phyloP scores from a whole-genome alignment of 805 yeast genomes.

The Kurtzmaniella fragi region DNA sequence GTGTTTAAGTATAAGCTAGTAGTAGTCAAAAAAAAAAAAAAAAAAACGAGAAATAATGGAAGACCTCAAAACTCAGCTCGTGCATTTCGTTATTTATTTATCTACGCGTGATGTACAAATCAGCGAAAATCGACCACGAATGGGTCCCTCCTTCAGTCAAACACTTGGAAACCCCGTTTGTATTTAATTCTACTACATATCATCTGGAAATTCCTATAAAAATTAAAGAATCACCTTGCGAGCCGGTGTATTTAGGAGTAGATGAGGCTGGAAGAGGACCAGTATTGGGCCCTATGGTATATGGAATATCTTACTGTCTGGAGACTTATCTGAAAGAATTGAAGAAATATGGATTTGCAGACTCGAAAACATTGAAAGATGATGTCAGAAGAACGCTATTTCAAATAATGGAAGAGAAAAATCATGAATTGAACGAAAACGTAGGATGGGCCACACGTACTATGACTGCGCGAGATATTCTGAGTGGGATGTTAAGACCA shows the following conservation, averaged over 20 bases:
- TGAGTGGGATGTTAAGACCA: constrained; percentile 76
- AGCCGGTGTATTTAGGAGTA: constrained; percentile 69
- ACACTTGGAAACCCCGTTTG: constrained; percentile 18
- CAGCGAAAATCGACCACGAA: neutral
- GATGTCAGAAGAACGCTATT: constrained; percentile 60
- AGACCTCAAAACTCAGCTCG: too few relatives aligned
- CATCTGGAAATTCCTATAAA: constrained; percentile 44
- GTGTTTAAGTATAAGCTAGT: too few relatives aligned
- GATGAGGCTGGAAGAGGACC: constrained; percentile 99
- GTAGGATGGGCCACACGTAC: constrained; percentile 88
- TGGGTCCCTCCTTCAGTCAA: constrained; percentile 35
- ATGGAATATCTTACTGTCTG: constrained; percentile 78
- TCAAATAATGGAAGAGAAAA: constrained; percentile 46
- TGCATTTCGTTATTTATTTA: too few relatives aligned
- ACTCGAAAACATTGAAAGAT: constrained; percentile 83
- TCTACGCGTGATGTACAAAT: too few relatives aligned
- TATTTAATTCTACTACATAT: constrained; percentile 43
- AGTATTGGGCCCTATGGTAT: constrained; percentile 96
- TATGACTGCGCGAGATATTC: constrained; percentile 82
- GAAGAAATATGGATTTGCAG: constrained; percentile 74
- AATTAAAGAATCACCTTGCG: constrained; percentile 25
- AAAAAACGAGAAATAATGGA: neutral
- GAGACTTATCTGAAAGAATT: constrained; percentile 45
- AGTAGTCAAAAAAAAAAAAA: constrained; percentile 1
- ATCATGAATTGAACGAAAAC: constrained; percentile 42